These are phyloP conservation scores for Nemophila menziesii DNA, from an alignment of 257 asterid species.

Conservation along the genomic window DNA sequence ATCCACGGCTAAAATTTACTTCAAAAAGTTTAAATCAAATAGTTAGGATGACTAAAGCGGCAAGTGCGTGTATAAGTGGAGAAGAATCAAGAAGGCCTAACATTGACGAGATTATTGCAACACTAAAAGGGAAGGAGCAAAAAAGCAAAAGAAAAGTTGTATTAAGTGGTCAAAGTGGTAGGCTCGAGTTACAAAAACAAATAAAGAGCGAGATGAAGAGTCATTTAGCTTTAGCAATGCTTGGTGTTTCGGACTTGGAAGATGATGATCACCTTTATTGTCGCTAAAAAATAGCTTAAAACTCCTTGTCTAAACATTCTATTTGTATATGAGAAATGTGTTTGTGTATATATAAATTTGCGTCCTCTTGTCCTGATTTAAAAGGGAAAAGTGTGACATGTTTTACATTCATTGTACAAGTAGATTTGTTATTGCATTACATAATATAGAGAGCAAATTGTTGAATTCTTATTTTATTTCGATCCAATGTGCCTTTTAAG, in stretches of 20 bases:
- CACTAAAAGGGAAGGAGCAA: constrained; percentile 34
- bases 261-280: constrained; percentile 43
- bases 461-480: too few species aligned
- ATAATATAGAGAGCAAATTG: too few species aligned
- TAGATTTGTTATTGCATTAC: too few species aligned
- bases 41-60: constrained; percentile 39
- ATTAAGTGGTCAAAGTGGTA: constrained; percentile 9
- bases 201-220: constrained; percentile 65
- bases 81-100: constrained; percentile 51
- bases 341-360: constrained; percentile 5
- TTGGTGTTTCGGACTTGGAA: constrained; percentile 63
- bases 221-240: constrained; percentile 89
- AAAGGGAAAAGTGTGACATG: neutral
- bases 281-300: constrained; percentile 27
- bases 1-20: constrained; percentile 25
- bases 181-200: constrained; percentile 27
- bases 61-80: constrained; percentile 38
- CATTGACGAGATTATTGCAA: constrained; percentile 33
- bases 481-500: too few species aligned
- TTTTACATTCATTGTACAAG: constrained; percentile 4
- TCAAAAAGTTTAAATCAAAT: constrained; percentile 23
- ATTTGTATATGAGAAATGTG: neutral
- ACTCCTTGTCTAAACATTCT: neutral
- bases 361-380: neutral
- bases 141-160: constrained; percentile 25